Evolutionary conservation across 2,329 filamentous ascomycete genomes (phyloP).

Genomic region (Colletotrichum nymphaeae): DNA sequence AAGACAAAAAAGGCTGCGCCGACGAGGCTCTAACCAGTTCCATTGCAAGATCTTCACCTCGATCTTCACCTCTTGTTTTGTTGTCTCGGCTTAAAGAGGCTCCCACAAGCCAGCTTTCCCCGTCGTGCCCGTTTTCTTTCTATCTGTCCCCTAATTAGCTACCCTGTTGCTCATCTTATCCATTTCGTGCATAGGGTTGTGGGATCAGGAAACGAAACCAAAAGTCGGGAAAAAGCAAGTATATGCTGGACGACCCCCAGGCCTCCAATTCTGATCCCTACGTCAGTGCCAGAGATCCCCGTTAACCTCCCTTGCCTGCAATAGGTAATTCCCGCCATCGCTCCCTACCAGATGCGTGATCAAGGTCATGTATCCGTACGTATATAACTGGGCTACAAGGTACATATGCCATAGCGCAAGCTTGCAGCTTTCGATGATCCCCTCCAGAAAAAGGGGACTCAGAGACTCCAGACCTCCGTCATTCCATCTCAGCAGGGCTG

Average conservation of each 20-base stretch:
- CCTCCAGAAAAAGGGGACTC: background rate
- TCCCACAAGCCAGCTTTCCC: background rate
- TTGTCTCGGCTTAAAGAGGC: background rate
- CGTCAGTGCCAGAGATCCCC: background rate
- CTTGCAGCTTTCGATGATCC: background rate
- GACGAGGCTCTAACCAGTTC: background rate
- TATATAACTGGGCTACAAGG: background rate
- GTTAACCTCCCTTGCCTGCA: background rate
- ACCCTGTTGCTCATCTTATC: background rate
- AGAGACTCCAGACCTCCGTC: background rate
- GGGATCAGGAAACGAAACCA: background rate
- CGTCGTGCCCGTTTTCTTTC: background rate
- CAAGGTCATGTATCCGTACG: too few relatives aligned
- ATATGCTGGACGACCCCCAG: background rate
- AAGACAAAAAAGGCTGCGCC: background rate
- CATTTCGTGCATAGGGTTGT: background rate
- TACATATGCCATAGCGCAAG: background rate
- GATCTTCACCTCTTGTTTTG: background rate
- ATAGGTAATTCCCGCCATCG: background rate
- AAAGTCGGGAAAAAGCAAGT: conserved; percentile 9
- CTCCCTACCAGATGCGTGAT: background rate
- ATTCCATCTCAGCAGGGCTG: background rate
- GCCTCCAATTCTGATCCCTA: background rate
- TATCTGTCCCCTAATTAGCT: background rate
- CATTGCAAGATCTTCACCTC: background rate